Conservation (phyloP, 495 filamentous ascomycete species). For the Lepraria neglecta region DNA sequence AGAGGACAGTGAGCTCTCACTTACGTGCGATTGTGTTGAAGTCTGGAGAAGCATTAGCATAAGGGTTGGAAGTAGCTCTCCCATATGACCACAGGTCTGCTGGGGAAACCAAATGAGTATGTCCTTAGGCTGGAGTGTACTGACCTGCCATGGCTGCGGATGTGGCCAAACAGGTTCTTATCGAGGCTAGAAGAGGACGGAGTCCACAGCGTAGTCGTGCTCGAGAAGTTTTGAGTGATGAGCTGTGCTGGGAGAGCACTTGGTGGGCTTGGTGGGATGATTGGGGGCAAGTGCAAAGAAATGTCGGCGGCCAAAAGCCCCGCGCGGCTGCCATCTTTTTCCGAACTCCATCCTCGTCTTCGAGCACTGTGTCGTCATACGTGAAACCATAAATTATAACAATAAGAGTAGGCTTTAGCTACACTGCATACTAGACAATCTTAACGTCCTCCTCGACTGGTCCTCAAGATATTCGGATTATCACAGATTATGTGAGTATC, state of each 20-base stretch:
- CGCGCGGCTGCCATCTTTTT: too few species aligned
- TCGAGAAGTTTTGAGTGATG: neutral
- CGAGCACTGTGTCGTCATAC: too few species aligned
- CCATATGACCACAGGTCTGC: too few species aligned
- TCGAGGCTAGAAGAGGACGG: neutral
- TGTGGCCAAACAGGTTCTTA: neutral
- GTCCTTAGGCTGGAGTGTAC: neutral
- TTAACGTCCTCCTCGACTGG: too few species aligned
- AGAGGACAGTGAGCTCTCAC: slow-evolving; percentile 27
- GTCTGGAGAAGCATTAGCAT: slow-evolving; percentile 34
- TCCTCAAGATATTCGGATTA: neutral
- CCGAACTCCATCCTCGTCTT: too few species aligned
- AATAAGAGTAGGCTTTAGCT: too few species aligned
- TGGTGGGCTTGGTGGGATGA: too few species aligned
- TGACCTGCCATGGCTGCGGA: slow-evolving; percentile 20
- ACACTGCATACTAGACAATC: too few species aligned
- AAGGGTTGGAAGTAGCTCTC: neutral
- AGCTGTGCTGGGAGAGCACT: slow-evolving; percentile 1
- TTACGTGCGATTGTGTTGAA: slow-evolving; percentile 51
- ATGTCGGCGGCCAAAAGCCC: neutral
- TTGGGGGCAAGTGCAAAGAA: neutral
- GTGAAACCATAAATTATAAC: too few species aligned
- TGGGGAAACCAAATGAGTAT: neutral
- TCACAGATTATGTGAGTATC: neutral
- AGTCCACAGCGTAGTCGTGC: neutral